Conservation (phyloP, 1,284 basidiomycete genomes). For the Ustilago curta region DNA sequence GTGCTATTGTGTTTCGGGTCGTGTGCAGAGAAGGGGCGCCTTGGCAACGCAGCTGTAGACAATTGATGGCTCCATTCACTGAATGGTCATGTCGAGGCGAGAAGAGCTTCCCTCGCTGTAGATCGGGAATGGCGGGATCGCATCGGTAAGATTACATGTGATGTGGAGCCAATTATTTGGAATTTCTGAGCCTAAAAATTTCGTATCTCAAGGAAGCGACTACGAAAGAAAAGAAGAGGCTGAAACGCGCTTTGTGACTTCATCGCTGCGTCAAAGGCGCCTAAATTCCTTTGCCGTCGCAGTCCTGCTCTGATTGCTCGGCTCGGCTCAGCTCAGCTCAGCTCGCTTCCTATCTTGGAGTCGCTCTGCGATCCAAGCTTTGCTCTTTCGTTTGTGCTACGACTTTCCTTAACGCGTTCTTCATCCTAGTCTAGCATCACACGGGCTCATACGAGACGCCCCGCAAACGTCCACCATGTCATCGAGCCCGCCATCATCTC, state of each 20-base stretch:
- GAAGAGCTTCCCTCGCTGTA: too few relatives aligned
- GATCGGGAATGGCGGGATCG: too few relatives aligned
- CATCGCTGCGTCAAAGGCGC: not conserved
- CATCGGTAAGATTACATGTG: too few relatives aligned
- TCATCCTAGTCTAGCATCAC: not conserved
- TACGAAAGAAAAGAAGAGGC: not conserved
- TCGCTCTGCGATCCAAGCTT: not conserved
- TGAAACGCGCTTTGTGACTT: not conserved
- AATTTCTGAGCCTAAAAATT: slow-evolving; percentile 2
- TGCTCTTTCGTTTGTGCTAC: not conserved
- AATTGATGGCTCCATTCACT: too few relatives aligned
- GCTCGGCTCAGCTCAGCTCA: slow-evolving; percentile 5
- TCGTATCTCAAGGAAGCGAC: not conserved
- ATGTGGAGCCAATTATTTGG: slow-evolving; percentile 20
- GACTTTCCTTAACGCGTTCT: not conserved
- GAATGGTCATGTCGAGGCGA: too few relatives aligned
- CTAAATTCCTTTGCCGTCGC: too few relatives aligned
- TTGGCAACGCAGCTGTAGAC: too few relatives aligned
- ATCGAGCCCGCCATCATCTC: slow-evolving; percentile 22
- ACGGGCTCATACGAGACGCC: not conserved
- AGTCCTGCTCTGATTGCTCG: too few relatives aligned
- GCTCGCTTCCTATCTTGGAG: not conserved
- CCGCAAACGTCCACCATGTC: slow-evolving; percentile 17
- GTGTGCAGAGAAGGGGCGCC: too few relatives aligned
- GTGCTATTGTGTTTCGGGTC: too few relatives aligned